Evolutionary conservation across 306 rosid genomes (phyloP), one percentile per base, ranked within the genome.

Genomic region (Quercus wislizeni): DNA sequence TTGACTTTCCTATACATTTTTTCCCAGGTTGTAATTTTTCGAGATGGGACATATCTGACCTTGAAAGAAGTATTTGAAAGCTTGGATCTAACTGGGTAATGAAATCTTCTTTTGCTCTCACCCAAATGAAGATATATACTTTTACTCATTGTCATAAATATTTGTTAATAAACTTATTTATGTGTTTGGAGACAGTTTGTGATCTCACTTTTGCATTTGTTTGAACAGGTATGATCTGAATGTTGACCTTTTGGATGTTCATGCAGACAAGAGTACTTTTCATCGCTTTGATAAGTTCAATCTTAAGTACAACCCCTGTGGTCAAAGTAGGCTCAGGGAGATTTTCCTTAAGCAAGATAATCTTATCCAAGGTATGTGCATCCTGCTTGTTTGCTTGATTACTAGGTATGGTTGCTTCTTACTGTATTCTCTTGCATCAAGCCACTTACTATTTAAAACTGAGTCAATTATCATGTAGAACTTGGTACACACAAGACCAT

Each of bases 311-410:
- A 96, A 96, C 74, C 98, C 99, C 61, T 96, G 99, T 82, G 99
- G 98, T 81, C 99, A 96, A 88, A 96, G 99, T 92, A 92, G 99
- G 91, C 99, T 96, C 43, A 84, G 99, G 85, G 99, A 96, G 87
- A 96, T 96, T 81, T 96, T 93, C 84, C 91, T 96, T 43, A 96
- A 96, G 85, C 99, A 91, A 88, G 99, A 96, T 76, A 93, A 96
- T 88, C 96, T 96, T 77, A 96, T 96, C 74, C 99, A 96, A 93
- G 99, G 99, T 96, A 89, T 73, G 54, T 49, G 54, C 4, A 2
- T 65, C 15, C 55, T 55, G 11, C 57, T 55, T 30, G 14, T 75
- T 64, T 81, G 23, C 76, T 41, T 52, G 52, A 25, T 63, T 55
- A 62, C 15, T n/a, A 21, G 59, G n/a, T 23, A 67, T 67, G 52